Evolutionary conservation across 2,329 filamentous ascomycete species (phyloP).

Genomic region (Lecanicillium sp.): DNA sequence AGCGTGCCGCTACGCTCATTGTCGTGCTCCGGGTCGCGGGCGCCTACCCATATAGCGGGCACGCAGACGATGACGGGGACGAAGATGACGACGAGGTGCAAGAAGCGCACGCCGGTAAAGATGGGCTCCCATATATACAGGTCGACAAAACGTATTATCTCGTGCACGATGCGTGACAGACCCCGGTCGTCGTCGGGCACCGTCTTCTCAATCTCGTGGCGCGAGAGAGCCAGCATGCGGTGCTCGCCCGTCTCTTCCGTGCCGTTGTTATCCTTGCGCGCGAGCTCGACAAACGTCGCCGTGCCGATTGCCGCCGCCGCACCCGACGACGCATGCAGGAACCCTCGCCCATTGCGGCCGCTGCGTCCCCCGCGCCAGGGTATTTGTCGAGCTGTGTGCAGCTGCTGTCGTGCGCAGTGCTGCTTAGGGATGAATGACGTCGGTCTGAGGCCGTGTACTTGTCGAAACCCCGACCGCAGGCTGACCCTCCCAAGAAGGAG

Average conservation of each 20-base stretch:
- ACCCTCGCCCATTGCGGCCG: constrained; percentile 19
- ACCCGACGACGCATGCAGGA: constrained; percentile 36
- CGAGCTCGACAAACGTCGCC: constrained; percentile 51
- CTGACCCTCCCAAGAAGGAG: constrained; percentile 39
- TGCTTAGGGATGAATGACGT: background rate
- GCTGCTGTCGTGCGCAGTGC: constrained; percentile 16
- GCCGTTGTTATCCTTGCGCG: constrained; percentile 46
- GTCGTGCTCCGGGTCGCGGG: constrained; percentile 54
- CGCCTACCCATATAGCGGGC: constrained; percentile 75
- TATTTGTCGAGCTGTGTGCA: constrained; percentile 20
- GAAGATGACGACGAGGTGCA: constrained; percentile 83
- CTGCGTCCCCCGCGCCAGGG: constrained; percentile 20
- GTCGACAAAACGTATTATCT: constrained; percentile 62
- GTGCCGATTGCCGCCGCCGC: constrained; percentile 43
- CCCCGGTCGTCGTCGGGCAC: constrained; percentile 58
- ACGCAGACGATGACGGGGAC: constrained; percentile 79
- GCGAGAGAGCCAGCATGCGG: constrained; percentile 80
- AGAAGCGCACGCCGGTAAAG: constrained; percentile 78
- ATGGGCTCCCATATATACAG: constrained; percentile 75
- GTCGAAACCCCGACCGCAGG: constrained; percentile 32
- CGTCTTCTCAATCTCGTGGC: constrained; percentile 67
- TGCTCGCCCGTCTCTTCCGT: constrained; percentile 64
- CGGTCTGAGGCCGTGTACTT: constrained; percentile 19
- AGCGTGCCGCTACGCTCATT: constrained; percentile 75
- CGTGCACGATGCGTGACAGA: constrained; percentile 51